phyloP scores from a whole-genome alignment of 2,329 filamentous ascomycete genomes.

The Pseudogymnoascus sp. region DNA sequence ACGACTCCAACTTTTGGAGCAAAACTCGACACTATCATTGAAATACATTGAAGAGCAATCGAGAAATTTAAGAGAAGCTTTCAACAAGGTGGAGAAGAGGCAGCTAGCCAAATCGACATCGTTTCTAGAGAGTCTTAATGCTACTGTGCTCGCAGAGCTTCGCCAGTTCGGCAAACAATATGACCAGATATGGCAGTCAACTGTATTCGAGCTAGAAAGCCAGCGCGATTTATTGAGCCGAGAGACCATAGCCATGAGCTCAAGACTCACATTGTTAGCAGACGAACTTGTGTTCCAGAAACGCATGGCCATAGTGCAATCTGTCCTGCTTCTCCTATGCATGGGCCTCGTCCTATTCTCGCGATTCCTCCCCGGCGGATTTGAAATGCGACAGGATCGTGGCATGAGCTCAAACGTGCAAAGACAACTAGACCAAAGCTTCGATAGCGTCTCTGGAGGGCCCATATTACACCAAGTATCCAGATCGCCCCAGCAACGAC shows the following conservation, averaged over 20 bases:
- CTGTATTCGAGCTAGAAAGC: constrained; percentile 80
- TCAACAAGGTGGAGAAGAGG: constrained; percentile 76
- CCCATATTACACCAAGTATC: not conserved
- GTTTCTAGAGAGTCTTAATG: constrained; percentile 80
- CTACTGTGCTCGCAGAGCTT: constrained; percentile 75
- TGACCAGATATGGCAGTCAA: constrained; percentile 94
- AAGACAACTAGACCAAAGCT: not conserved
- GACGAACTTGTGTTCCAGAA: constrained; percentile 85
- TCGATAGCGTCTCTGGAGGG: not conserved
- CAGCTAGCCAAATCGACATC: constrained; percentile 75
- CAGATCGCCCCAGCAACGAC: not conserved
- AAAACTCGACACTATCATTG: constrained; percentile 84
- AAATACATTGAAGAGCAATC: constrained; percentile 98
- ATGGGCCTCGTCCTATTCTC: constrained; percentile 82
- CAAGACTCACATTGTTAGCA: constrained; percentile 78
- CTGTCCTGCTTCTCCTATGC: constrained; percentile 76
- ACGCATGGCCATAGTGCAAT: constrained; percentile 88
- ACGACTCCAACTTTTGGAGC: constrained; percentile 80
- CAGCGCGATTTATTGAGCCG: constrained; percentile 77
- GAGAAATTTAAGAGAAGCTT: constrained; percentile 76
- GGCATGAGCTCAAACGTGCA: not conserved
- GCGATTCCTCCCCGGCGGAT: constrained; percentile 36
- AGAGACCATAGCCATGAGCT: constrained; percentile 74
- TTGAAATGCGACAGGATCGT: not conserved
- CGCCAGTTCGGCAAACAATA: constrained; percentile 74